Base-by-base conservation (phyloP, 2,329 filamentous ascomycete species). In the Ilyonectria mors-panacis region DNA sequence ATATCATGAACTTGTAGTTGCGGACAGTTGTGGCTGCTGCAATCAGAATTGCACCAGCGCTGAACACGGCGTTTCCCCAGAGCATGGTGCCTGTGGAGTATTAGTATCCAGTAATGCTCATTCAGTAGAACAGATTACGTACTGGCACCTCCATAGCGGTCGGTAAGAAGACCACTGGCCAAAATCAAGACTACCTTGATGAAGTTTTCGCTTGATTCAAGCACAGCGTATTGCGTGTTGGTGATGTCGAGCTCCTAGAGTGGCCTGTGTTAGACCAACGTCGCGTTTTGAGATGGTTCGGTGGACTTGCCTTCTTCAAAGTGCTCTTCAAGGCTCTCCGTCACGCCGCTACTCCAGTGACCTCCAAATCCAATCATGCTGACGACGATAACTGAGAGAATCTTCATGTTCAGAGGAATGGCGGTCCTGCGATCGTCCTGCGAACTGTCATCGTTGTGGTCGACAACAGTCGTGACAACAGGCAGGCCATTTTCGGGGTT, bases 181-280 rank as follows among this genome's bases (percentile, higher is more conserved):
- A 90, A 76, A 21, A 91, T 88, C 3, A 91, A 76, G 0, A 84
- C 80, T 0, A 87, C 89, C 15, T 85, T 85, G 85, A 91, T 90
- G 64, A 91, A 91, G 72, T 90, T 85, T 68, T 90, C 86, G 48
- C 88, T 90, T 0, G 88, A 85, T 70, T 89, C 87, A 0, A 91
- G 81, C 0, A 90, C 79, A 0, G 89, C 84, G 71, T 86, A 91
- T 70, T 90, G 84, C 0, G 85, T 85, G 71, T 91, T 91, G 74
- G 86, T 85, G 73, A 91, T 90, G 53, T 85, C 68, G 47, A 91
- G 80, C 81, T 89, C 72, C 80, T 81, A 28, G n/a, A 19, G 19
- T 37, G 37, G 57, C 6, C 8, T 15, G 5, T 51, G 53, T 26
- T n/a, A 54, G 28, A n/a, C 6, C 15, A 5, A 10, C 2, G 0